Evolutionary conservation across 768 basidiomycete genomes (phyloP), one percentile per base, ranked within the genome.

Genomic region (Piloderma croceum): DNA sequence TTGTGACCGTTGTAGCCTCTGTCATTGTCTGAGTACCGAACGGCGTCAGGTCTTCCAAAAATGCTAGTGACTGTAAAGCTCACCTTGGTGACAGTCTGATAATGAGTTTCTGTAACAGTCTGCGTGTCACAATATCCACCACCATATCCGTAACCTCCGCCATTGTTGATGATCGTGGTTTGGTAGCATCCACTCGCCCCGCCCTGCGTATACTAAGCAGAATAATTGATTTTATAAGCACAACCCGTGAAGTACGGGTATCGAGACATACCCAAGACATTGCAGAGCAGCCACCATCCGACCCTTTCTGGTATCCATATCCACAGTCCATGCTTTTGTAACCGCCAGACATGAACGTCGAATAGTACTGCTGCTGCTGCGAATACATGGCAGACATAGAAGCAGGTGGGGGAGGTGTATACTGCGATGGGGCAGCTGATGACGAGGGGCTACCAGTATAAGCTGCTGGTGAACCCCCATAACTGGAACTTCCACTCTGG

Each of bases 291-390:
- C 64, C 67, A 24, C 79, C 80, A 55, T 81, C 71, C 7, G 57
- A 62, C 41, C 56, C 59, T 61, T 81, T 82, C 35, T 59, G 50
- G 52, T 79, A 79, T 19, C 83, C 83, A 54, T 87, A 87, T 37
- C 83, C 83, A 54, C 83, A 87, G 47, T 71, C 60, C 58, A 85
- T 60, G 56, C 68, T 72, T 57, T 69, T 67, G 61, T 85, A 87
- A 20, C 83, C 83, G 41, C 81, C 83, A 24, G 53, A 52, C 58
- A 63, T 65, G 63, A 81, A 82, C 23, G 71, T 67, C 10, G 71
- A 65, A 56, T 85, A 85, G 21, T 76, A 74, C 74, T 78, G 78
- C 45, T 49, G 47, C 19, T 69, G 51, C 51, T 73, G 73, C 50
- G 70, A 68, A 50, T 70, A 61, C 36, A 44, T 45, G n/a, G 49